These are phyloP conservation scores for Lanmaoa rubissima DNA, from an alignment of 768 basidiomycete species.

Conservation along the genomic window DNA sequence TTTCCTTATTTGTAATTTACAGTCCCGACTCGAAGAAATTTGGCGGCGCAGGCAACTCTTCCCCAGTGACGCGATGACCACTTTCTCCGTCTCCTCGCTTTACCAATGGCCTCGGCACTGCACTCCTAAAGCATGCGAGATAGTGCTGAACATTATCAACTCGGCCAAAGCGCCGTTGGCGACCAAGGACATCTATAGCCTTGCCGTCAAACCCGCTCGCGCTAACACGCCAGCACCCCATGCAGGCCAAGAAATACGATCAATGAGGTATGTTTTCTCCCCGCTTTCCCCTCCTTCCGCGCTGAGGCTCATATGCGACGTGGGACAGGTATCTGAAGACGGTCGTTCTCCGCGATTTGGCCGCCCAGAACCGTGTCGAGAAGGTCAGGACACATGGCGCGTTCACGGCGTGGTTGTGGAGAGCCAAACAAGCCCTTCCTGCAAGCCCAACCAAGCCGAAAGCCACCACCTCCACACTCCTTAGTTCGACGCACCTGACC, in stretches of 20 bases:
- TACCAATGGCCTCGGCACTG: slow-evolving; percentile 24
- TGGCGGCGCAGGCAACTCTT: not conserved
- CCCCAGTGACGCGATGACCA: slow-evolving; percentile 3
- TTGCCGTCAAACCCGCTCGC: slow-evolving; percentile 15
- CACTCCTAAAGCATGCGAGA: slow-evolving; percentile 22
- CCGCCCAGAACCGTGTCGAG: slow-evolving; percentile 40
- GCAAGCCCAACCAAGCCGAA: not conserved
- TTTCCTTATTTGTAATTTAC: slow-evolving; percentile 1
- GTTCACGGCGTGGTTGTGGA: slow-evolving; percentile 45
- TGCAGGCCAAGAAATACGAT: slow-evolving; percentile 50
- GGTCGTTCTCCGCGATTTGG: slow-evolving; percentile 48
- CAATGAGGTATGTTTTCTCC: slow-evolving; percentile 43
- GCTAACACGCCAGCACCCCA: slow-evolving; percentile 34
- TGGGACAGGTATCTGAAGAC: slow-evolving; percentile 52
- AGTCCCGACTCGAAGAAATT: not conserved
- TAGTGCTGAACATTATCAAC: slow-evolving; percentile 21
- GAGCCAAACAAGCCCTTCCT: slow-evolving; percentile 1
- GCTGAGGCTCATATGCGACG: not conserved
- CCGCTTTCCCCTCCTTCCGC: not conserved
- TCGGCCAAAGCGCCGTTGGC: slow-evolving; percentile 23
- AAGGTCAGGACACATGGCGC: slow-evolving; percentile 37
- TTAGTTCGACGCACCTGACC: slow-evolving; percentile 9
- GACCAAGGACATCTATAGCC: slow-evolving; percentile 28
- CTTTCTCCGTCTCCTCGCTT: slow-evolving; percentile 18
- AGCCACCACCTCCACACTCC: not conserved